Evolutionary conservation across 805 yeast species (phyloP).

Genomic region (Starmerella stellata): DNA sequence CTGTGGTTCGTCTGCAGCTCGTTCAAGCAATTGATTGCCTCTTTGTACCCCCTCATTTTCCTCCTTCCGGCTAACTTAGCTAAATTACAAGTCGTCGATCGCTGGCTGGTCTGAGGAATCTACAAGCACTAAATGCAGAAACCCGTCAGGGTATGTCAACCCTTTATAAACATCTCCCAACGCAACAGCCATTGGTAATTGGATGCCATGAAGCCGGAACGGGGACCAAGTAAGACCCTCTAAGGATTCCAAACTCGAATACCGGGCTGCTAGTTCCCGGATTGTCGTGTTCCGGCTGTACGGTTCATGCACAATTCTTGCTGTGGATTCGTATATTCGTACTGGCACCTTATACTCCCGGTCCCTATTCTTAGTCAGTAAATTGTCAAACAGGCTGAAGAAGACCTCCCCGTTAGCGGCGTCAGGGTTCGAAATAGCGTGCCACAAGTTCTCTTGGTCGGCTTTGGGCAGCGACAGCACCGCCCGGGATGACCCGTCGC

Average conservation of each 20-base stretch:
- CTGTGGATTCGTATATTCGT: slow-evolving; percentile 3
- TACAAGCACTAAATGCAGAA: slow-evolving; percentile 28
- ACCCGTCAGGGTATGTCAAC: slow-evolving; percentile 43
- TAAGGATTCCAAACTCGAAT: too few species aligned
- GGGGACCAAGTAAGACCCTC: too few species aligned
- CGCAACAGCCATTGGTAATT: slow-evolving; percentile 31
- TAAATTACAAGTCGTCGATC: too few species aligned
- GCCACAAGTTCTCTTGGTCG: slow-evolving; percentile 43
- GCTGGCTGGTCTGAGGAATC: neutral
- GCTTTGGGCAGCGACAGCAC: slow-evolving; percentile 59
- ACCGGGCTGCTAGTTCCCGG: slow-evolving; percentile 16
- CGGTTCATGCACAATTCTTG: neutral
- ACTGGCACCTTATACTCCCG: slow-evolving; percentile 3
- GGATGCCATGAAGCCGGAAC: slow-evolving; percentile 22
- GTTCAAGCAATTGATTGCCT: slow-evolving; percentile 73
- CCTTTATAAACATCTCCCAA: slow-evolving; percentile 30
- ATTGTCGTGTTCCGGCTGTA: neutral
- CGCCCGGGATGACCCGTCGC: slow-evolving; percentile 59
- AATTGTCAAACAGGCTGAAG: slow-evolving; percentile 17
- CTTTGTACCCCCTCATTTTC: slow-evolving; percentile 25
- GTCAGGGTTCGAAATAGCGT: slow-evolving; percentile 13
- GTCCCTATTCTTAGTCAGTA: slow-evolving; percentile 6
- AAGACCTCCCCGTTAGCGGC: slow-evolving; percentile 15
- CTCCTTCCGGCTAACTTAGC: neutral
- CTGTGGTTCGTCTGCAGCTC: slow-evolving; percentile 82